Evolutionary conservation across 139 green algal species (phyloP).

Genomic region (Marvania coccoides): DNA sequence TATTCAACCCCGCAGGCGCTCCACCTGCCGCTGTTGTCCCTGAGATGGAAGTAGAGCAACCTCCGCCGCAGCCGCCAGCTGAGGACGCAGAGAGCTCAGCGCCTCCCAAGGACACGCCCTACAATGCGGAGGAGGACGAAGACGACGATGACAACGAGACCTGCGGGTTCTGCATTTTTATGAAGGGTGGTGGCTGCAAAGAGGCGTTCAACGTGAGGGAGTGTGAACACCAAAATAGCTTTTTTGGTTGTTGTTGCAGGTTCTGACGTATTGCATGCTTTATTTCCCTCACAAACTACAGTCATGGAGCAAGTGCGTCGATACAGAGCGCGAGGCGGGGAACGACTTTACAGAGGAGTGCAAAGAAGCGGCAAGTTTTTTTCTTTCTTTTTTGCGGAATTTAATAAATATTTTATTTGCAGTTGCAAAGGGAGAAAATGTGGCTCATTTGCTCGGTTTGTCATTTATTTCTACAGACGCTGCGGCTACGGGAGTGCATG

Average conservation of each 20-base stretch:
- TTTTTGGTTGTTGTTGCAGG: too few relatives aligned
- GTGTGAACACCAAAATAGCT: too few relatives aligned
- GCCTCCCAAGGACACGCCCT: not conserved
- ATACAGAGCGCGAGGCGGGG: conserved; percentile 31
- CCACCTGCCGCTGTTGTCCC: too few relatives aligned
- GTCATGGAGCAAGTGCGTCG: conserved; percentile 60
- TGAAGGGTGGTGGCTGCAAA: conserved; percentile 74
- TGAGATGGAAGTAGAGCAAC: too few relatives aligned
- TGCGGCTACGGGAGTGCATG: conserved; percentile 61
- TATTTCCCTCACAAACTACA: conserved; percentile 8
- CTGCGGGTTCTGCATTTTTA: conserved; percentile 82
- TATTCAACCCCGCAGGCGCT: too few relatives aligned
- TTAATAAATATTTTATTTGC: not conserved
- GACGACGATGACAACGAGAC: conserved; percentile 71
- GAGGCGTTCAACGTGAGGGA: conserved; percentile 42
- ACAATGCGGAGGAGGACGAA: conserved; percentile 20
- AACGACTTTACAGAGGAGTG: conserved; percentile 61
- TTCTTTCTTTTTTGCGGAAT: not conserved
- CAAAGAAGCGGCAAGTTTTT: conserved; percentile 29
- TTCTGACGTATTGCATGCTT: not conserved
- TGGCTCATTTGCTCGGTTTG: not conserved
- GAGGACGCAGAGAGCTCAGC: too few relatives aligned
- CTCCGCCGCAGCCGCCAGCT: not conserved
- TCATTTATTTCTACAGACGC: conserved; percentile 24
- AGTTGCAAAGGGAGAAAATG: not conserved